Conservation (phyloP, 202 grass and related monocot species). For the Setaria viridis region DNA sequence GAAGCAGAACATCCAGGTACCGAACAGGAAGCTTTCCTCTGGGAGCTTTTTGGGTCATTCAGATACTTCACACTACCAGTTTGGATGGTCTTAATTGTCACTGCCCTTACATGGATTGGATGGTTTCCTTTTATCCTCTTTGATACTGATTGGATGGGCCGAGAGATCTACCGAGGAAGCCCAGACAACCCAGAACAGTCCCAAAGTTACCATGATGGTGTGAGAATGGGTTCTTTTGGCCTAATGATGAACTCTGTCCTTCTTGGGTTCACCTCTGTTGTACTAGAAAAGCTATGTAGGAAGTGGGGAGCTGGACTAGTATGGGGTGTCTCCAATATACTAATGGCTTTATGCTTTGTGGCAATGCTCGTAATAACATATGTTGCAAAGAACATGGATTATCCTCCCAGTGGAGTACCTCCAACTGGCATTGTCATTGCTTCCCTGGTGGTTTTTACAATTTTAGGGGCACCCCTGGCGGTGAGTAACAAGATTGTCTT, state of each 20-base stretch:
- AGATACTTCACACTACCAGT: slow-evolving; percentile 82
- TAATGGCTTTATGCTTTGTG: slow-evolving; percentile 84
- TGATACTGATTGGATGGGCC: slow-evolving; percentile 97
- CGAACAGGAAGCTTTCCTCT: slow-evolving; percentile 86
- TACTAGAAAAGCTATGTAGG: slow-evolving; percentile 75
- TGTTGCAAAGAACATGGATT: slow-evolving; percentile 77
- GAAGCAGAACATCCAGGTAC: slow-evolving; percentile 44
- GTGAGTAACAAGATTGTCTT: slow-evolving; percentile 50
- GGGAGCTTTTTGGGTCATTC: slow-evolving; percentile 88
- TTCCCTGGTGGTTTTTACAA: slow-evolving; percentile 73
- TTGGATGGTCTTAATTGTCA: slow-evolving; percentile 92
- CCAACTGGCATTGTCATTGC: slow-evolving; percentile 69
- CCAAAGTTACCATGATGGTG: slow-evolving; percentile 77
- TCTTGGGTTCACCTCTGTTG: slow-evolving; percentile 85
- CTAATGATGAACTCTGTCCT: slow-evolving; percentile 92
- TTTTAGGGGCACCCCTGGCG: slow-evolving; percentile 76
- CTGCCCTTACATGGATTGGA: slow-evolving; percentile 87
- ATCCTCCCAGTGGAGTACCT: slow-evolving; percentile 59
- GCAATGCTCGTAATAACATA: slow-evolving; percentile 87
- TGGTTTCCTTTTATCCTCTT: slow-evolving; percentile 95
- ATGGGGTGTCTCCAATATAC: slow-evolving; percentile 90
- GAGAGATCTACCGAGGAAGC: slow-evolving; percentile 84
- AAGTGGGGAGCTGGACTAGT: slow-evolving; percentile 90
- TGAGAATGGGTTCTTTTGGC: slow-evolving; percentile 87
- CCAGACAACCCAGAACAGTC: slow-evolving; percentile 57